A percentile compares a stretch with the other conserved stretches of the same genome.
phyloP scores from a whole-genome alignment of 2,329 filamentous ascomycete genomes.

The Epichloe brachyelytri region DNA sequence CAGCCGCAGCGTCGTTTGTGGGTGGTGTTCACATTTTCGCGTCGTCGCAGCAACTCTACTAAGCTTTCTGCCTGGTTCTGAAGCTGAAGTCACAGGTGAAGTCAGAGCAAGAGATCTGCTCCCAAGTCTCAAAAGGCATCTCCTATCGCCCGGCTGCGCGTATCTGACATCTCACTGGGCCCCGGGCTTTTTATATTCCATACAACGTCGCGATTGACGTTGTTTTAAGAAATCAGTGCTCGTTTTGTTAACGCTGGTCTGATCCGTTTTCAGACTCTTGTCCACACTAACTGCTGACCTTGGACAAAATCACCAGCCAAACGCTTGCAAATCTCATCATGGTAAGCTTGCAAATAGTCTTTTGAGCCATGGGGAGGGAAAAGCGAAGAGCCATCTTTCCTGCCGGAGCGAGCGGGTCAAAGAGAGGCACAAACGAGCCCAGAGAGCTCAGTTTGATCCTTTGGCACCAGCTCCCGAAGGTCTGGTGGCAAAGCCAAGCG shows the following conservation, averaged over 20 bases:
- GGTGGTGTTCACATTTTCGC: neutral
- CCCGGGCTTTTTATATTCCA: neutral
- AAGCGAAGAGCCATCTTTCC: slow-evolving; percentile 16
- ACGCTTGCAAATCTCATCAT: neutral
- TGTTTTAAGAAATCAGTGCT: neutral
- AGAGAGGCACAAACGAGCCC: slow-evolving; percentile 23
- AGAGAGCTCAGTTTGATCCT: slow-evolving; percentile 20
- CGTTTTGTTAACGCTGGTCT: neutral
- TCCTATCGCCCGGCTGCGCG: neutral
- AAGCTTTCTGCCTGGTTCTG: neutral
- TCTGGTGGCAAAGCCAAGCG: slow-evolving; percentile 25
- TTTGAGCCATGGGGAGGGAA: slow-evolving; percentile 21
- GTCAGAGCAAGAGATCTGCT: neutral
- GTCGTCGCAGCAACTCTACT: neutral
- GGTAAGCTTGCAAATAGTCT: slow-evolving; percentile 1
- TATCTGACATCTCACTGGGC: neutral
- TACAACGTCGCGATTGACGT: neutral
- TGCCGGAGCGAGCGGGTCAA: slow-evolving; percentile 20
- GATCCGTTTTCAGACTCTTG: neutral
- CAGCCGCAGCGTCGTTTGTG: neutral
- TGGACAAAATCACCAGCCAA: neutral
- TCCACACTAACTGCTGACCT: neutral
- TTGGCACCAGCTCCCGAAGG: slow-evolving; percentile 20
- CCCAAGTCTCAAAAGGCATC: neutral
- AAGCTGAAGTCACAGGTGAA: slow-evolving; percentile 1